phyloP scores from a whole-genome alignment of 2,329 filamentous ascomycete species.

The Alternaria sp. region DNA sequence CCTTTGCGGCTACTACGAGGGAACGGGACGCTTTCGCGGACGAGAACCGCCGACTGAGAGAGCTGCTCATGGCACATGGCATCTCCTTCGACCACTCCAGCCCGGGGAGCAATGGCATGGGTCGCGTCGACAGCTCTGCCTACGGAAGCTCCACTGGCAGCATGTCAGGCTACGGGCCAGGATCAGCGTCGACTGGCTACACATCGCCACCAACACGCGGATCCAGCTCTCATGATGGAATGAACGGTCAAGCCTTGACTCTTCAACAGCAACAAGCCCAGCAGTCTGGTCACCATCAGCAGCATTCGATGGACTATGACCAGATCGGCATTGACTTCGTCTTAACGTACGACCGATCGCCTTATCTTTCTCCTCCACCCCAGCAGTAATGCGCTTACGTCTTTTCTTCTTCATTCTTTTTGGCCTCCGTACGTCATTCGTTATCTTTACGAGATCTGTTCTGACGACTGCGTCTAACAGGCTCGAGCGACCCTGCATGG shows the following conservation, averaged over 20 bases:
- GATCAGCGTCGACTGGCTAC: slow-evolving; percentile 54
- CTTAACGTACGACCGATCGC: slow-evolving; percentile 79
- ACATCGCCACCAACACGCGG: slow-evolving; percentile 52
- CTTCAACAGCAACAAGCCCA: slow-evolving; percentile 29
- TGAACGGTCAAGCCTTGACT: slow-evolving; percentile 23
- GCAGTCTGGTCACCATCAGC: slow-evolving; percentile 30
- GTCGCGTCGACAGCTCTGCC: slow-evolving; percentile 43
- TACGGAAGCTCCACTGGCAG: slow-evolving; percentile 61
- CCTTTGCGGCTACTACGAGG: slow-evolving; percentile 74
- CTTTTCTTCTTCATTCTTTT: slow-evolving; percentile 25
- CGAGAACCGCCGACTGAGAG: slow-evolving; percentile 79
- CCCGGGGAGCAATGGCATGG: slow-evolving; percentile 42
- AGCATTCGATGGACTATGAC: slow-evolving; percentile 70
- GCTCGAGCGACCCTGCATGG: slow-evolving; percentile 94
- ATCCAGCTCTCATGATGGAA: slow-evolving; percentile 38
- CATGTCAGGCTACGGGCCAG: slow-evolving; percentile 65
- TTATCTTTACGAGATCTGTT: slow-evolving; percentile 33
- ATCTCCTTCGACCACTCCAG: slow-evolving; percentile 60
- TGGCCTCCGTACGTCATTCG: slow-evolving; percentile 31
- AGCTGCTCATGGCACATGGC: slow-evolving; percentile 64
- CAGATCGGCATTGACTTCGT: slow-evolving; percentile 89
- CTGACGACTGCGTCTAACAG: slow-evolving; percentile 51
- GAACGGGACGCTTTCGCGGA: slow-evolving; percentile 78
- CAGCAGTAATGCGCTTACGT: slow-evolving; percentile 42
- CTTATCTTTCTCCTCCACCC: slow-evolving; percentile 59